Conservation (phyloP, 805 yeast genomes). For the Limtongia smithiae region DNA sequence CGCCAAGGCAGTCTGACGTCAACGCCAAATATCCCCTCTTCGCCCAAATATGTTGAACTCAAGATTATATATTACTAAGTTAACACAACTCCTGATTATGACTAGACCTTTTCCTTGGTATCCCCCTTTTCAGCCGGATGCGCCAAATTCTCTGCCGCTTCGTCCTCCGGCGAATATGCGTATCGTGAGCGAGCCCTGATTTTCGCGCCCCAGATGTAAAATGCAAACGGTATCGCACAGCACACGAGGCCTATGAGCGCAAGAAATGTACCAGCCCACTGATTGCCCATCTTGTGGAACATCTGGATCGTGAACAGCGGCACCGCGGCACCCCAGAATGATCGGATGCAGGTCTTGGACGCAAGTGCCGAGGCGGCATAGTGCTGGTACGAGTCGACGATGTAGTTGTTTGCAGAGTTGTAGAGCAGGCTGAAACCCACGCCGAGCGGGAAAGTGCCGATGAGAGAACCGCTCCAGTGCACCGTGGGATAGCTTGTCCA, state of each 20-base stretch:
- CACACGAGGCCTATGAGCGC: slow-evolving; percentile 50
- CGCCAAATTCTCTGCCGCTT: slow-evolving; percentile 23
- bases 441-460: slow-evolving; percentile 45
- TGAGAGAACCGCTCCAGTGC: slow-evolving; percentile 52
- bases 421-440: slow-evolving; percentile 47
- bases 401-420: slow-evolving; percentile 61
- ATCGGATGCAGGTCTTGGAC: slow-evolving; percentile 65
- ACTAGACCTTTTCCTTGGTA: slow-evolving; percentile 32
- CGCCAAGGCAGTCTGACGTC: no score
- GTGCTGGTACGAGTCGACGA: slow-evolving; percentile 44
- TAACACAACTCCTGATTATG: background rate
- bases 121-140: slow-evolving; percentile 45
- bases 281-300: slow-evolving; percentile 52
- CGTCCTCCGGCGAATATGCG: slow-evolving; percentile 52
- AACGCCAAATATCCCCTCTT: background rate
- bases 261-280: slow-evolving; percentile 56
- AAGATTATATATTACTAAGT: background rate
- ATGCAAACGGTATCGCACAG: slow-evolving; percentile 55
- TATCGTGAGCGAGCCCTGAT: slow-evolving; percentile 52
- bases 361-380: slow-evolving; percentile 75
- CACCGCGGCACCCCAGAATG: slow-evolving; percentile 53
- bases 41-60: background rate
- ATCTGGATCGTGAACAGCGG: slow-evolving; percentile 57
- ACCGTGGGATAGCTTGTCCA: slow-evolving; percentile 52
- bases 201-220: slow-evolving; percentile 50